A percentile compares a stretch with the other conserved stretches of the same genome.
phyloP scores from a whole-genome alignment of 2,329 filamentous ascomycete genomes.

The Ophiocordyceps robertsii region DNA sequence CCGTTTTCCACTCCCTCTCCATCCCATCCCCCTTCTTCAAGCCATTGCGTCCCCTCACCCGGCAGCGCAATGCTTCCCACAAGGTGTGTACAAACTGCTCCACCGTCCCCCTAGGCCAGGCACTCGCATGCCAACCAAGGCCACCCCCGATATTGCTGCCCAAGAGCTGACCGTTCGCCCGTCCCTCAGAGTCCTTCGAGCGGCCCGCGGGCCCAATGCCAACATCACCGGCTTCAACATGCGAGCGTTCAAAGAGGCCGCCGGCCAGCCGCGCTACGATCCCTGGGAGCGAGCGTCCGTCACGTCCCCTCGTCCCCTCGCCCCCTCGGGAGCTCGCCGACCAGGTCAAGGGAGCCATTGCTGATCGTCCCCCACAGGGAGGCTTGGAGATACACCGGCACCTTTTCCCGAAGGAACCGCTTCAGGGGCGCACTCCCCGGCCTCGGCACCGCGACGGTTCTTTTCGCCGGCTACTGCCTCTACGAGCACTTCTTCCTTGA shows the following conservation, averaged over 20 bases:
- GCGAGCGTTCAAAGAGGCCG: conserved; percentile 61
- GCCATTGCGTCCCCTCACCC: neutral
- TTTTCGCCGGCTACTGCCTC: conserved; percentile 78
- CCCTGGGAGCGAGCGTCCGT: conserved; percentile 54
- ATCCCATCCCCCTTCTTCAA: neutral
- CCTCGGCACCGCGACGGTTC: conserved; percentile 81
- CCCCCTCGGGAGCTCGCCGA: neutral
- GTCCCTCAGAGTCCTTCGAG: conserved; percentile 32
- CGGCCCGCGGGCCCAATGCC: conserved; percentile 40
- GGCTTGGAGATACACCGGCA: conserved; percentile 85
- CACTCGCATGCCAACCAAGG: too few species aligned
- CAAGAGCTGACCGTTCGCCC: neutral
- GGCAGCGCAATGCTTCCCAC: conserved; percentile 23
- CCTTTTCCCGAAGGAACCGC: conserved; percentile 78
- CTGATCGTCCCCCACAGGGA: conserved; percentile 44
- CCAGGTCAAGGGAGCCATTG: neutral
- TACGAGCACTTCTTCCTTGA: conserved; percentile 82
- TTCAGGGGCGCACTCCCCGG: conserved; percentile 82
- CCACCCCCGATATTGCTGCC: too few species aligned
- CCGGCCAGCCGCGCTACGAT: conserved; percentile 49
- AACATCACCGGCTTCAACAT: conserved; percentile 92
- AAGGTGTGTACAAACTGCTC: conserved; percentile 12
- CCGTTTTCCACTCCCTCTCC: too few species aligned
- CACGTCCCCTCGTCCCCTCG: neutral
- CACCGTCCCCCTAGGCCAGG: too few species aligned